Conservation (phyloP, 2,329 filamentous ascomycete genomes). For the Fusarium sp. region DNA sequence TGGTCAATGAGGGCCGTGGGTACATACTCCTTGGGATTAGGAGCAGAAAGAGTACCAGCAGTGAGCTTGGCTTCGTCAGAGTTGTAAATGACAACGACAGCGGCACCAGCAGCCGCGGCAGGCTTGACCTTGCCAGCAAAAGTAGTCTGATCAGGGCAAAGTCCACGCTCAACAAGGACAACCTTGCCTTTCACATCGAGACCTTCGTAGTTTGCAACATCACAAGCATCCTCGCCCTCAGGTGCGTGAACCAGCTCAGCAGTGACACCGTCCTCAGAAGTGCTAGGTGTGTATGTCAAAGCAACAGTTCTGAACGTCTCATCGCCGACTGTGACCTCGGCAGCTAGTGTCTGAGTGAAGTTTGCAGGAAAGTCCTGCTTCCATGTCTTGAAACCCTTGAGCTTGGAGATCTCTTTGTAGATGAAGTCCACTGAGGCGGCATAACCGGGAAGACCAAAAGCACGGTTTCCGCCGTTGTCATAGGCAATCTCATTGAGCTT, state of each 20-base stretch:
- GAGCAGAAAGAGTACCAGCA: constrained; percentile 46
- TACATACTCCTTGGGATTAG: constrained; percentile 46
- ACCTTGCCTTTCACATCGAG: constrained; percentile 49
- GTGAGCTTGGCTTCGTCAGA: constrained; percentile 49
- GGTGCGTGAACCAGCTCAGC: constrained; percentile 46
- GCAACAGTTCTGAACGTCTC: constrained; percentile 46
- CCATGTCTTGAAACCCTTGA: constrained; percentile 47
- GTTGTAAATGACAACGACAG: constrained; percentile 51
- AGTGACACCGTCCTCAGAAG: constrained; percentile 48
- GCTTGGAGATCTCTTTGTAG: constrained; percentile 45
- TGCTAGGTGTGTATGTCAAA: constrained; percentile 50
- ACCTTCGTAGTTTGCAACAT: constrained; percentile 43
- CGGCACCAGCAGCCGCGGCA: constrained; percentile 49
- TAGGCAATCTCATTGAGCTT: constrained; percentile 50
- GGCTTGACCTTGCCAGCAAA: constrained; percentile 50
- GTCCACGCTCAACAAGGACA: constrained; percentile 50
- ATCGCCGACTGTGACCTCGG: constrained; percentile 44
- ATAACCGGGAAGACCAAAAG: constrained; percentile 51
- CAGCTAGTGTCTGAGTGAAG: constrained; percentile 44
- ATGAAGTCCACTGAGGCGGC: constrained; percentile 52
- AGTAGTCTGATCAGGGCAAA: constrained; percentile 48
- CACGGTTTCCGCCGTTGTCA: constrained; percentile 50
- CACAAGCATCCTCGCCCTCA: constrained; percentile 45
- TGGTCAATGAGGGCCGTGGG: constrained; percentile 51
- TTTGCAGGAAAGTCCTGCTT: constrained; percentile 50